Evolutionary conservation across 2,329 filamentous ascomycete species (phyloP).

Genomic region (Colletotrichum sp.): DNA sequence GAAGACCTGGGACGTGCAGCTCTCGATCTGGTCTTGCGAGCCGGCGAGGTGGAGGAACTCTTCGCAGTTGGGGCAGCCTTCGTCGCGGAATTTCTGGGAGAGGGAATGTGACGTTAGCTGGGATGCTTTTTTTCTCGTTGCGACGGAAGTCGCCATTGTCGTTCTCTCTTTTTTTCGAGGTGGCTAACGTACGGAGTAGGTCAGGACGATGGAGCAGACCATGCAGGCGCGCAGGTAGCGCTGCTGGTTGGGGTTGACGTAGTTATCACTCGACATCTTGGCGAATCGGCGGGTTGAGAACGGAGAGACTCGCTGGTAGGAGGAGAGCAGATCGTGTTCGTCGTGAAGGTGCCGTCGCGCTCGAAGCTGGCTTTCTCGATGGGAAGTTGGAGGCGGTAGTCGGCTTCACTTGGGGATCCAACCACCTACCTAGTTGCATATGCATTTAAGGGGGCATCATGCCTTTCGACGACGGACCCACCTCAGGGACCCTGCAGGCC

Average conservation of each 20-base stretch:
- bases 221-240: constrained; percentile 95
- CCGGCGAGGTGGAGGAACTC: constrained; percentile 84
- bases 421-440: not conserved
- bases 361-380: not conserved
- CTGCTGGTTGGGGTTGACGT: constrained; percentile 76
- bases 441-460: not conserved
- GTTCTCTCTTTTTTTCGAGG: constrained; percentile 1
- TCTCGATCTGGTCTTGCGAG: constrained; percentile 81
- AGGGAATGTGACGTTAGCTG: not conserved
- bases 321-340: not conserved
- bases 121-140: not conserved
- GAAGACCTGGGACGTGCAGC: constrained; percentile 95
- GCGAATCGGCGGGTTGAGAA: not conserved
- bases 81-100: constrained; percentile 77
- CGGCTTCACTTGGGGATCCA: not conserved
- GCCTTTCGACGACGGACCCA: not conserved
- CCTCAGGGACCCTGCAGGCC: not conserved
- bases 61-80: constrained; percentile 97
- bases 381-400: not conserved
- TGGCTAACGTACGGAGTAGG: constrained; percentile 64
- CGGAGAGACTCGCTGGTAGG: not conserved
- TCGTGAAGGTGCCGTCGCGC: not conserved
- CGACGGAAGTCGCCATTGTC: not conserved
- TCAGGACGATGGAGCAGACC: constrained; percentile 96
- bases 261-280: constrained; percentile 58